Percentiles rank a stretch among this genome's conserved stretches.
phyloP scores from a whole-genome alignment of 2,329 filamentous ascomycete genomes.

The Chrysoporthe puriensis region DNA sequence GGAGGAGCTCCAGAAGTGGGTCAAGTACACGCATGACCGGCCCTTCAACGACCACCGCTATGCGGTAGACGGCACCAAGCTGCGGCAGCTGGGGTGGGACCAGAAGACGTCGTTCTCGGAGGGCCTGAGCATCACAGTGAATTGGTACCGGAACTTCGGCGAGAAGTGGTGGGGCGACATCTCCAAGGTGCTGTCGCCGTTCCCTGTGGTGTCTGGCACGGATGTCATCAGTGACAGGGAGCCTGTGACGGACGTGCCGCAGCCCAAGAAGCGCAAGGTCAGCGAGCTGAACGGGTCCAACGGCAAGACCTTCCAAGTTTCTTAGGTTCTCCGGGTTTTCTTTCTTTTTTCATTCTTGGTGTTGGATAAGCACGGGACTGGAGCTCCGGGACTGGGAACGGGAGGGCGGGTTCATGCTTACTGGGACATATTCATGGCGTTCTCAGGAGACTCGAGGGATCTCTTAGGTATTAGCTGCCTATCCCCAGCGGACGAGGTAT shows the following conservation, averaged over 20 bases:
- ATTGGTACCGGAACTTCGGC: conserved; percentile 71
- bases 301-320: conserved; percentile 16
- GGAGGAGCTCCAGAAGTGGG: conserved; percentile 63
- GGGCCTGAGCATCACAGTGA: conserved; percentile 66
- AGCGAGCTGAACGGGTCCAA: conserved; percentile 14
- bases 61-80: conserved; percentile 71
- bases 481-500: no score
- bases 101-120: conserved; percentile 68
- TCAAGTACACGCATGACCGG: conserved; percentile 76
- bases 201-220: conserved; percentile 61
- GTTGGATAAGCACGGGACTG: conserved; percentile 7
- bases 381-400: background rate
- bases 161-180: conserved; percentile 76
- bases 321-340: background rate
- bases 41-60: conserved; percentile 80
- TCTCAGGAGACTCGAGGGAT: background rate
- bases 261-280: conserved; percentile 29
- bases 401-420: background rate
- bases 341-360: no score
- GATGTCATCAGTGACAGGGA: conserved; percentile 59
- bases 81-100: conserved; percentile 69
- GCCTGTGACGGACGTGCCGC: conserved; percentile 39
- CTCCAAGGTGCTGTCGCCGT: conserved; percentile 68
- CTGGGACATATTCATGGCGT: background rate
- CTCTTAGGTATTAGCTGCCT: no score